These are phyloP conservation scores for Dalbergia oliveri DNA, from an alignment of 306 rosid species.

Conservation along the genomic window DNA sequence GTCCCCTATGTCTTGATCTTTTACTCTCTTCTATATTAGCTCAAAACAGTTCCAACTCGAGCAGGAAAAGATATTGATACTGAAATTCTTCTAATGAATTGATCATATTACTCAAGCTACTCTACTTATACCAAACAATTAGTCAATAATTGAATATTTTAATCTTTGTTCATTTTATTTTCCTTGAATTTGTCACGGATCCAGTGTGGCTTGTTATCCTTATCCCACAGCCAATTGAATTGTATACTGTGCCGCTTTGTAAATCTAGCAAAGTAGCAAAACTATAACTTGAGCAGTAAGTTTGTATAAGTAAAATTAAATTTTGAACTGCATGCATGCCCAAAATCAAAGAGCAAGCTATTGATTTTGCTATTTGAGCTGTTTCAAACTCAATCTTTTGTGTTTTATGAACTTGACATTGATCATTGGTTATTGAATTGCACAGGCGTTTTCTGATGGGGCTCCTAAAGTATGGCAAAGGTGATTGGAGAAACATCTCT, in stretches of 20 bases:
- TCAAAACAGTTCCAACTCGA: background rate
- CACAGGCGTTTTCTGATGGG: slow-evolving; percentile 89
- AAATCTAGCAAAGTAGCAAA: slow-evolving; percentile 18
- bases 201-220: slow-evolving; percentile 5
- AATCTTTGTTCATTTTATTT: slow-evolving; percentile 17
- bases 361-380: slow-evolving; percentile 32
- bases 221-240: background rate
- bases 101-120: background rate
- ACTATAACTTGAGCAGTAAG: slow-evolving; percentile 24
- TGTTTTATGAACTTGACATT: slow-evolving; percentile 23
- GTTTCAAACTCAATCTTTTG: slow-evolving; percentile 2
- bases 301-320: background rate
- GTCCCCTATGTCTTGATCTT: slow-evolving; percentile 17
- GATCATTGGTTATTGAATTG: slow-evolving; percentile 7
- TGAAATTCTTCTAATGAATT: slow-evolving; percentile 22
- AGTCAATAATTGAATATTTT: background rate
- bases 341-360: slow-evolving; percentile 14
- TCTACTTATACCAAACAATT: slow-evolving; percentile 1
- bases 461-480: slow-evolving; percentile 84
- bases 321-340: slow-evolving; percentile 25
- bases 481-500: slow-evolving; percentile 95
- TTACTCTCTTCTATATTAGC: background rate
- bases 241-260: background rate
- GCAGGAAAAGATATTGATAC: slow-evolving; percentile 1
- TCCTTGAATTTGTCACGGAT: background rate